These are phyloP conservation scores for Vanilla planifolia DNA, from an alignment of 106 monocot species.

Conservation along the genomic window DNA sequence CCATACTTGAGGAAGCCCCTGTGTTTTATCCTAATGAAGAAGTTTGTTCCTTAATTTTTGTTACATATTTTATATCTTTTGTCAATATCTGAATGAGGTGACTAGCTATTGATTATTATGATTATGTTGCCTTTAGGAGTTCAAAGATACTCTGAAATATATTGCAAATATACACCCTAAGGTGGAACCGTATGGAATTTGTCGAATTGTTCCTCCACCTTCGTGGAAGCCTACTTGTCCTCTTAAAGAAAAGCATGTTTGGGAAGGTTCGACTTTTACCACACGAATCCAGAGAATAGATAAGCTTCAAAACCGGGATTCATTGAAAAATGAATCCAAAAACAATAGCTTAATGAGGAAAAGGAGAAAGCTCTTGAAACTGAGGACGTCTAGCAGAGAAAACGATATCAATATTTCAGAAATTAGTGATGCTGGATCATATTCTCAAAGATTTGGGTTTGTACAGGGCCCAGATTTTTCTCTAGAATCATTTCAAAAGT, in stretches of 20 bases:
- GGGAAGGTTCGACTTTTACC: slow-evolving; percentile 62
- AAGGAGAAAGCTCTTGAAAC: slow-evolving; percentile 38
- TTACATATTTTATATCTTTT: not conserved
- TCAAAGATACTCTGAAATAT: slow-evolving; percentile 78
- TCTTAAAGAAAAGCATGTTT: slow-evolving; percentile 62
- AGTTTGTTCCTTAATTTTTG: slow-evolving; percentile 23
- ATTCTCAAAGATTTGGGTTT: slow-evolving; percentile 47
- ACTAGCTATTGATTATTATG: not conserved
- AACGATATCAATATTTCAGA: slow-evolving; percentile 9
- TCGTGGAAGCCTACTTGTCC: slow-evolving; percentile 86
- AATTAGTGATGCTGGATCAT: slow-evolving; percentile 10
- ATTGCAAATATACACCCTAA: slow-evolving; percentile 58
- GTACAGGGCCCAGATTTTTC: slow-evolving; percentile 61
- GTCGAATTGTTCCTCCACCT: slow-evolving; percentile 81
- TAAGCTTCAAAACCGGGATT: slow-evolving; percentile 82
- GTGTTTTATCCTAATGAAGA: slow-evolving; percentile 82
- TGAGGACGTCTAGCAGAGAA: slow-evolving; percentile 10
- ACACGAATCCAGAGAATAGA: slow-evolving; percentile 73
- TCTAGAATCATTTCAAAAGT: slow-evolving; percentile 54
- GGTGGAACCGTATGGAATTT: slow-evolving; percentile 87
- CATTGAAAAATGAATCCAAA: slow-evolving; percentile 26
- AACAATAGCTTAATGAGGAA: slow-evolving; percentile 38
- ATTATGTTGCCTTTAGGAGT: slow-evolving; percentile 44
- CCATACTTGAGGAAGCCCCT: slow-evolving; percentile 66
- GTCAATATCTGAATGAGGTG: not conserved